Base-by-base conservation (phyloP, 2,329 filamentous ascomycete species). In the Tolypocladium album region DNA sequence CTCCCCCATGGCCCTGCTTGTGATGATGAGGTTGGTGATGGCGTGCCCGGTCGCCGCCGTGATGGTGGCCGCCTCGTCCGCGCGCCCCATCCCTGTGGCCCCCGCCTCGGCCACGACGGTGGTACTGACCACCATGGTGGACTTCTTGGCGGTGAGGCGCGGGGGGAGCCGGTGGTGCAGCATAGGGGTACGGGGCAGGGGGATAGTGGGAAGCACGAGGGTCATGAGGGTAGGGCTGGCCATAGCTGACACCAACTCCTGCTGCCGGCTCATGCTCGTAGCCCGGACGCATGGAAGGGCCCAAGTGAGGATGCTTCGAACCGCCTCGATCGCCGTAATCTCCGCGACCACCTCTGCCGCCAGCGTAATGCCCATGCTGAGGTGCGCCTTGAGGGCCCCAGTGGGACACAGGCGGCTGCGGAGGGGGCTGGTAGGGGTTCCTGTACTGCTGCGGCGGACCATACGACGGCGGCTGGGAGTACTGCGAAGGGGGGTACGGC, bases 311-410 rank as follows among this genome's bases (percentile, higher is more conserved):
- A 9, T 61, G 63, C 60, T 74, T 72, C 66, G 73, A 59, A 64
- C 67, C 70, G 63, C 75, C 76, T 64, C 78, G 77, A 64, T 78
- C 79, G 72, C 71, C 74, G 66, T 76, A 79, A 45, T 74, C 76
- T 55, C 77, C 77, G 22, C 78, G 76, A 39, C 50, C 50, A 15
- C 74, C 69, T 58, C 77, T 72, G 50, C 73, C 70, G 64, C 60
- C 70, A 38, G 69, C 67, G 61, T 79, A 80, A 20, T 61, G 64
- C n/a, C 59, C 61, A n/a, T 61, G 59, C 61, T 74, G 73, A 57
- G 69, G 64, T 63, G 71, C 72, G 45, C 60, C 71, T 55, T 70
- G 70, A 47, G 59, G 71, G 45, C 36, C 56, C 64, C 64, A 65
- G 47, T 64, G 64, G 11, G 56, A n/a, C 12, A 59, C 38, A 27